Conservation (phyloP, 2,329 filamentous ascomycete species). For the Domatiomyces catenatus region DNA sequence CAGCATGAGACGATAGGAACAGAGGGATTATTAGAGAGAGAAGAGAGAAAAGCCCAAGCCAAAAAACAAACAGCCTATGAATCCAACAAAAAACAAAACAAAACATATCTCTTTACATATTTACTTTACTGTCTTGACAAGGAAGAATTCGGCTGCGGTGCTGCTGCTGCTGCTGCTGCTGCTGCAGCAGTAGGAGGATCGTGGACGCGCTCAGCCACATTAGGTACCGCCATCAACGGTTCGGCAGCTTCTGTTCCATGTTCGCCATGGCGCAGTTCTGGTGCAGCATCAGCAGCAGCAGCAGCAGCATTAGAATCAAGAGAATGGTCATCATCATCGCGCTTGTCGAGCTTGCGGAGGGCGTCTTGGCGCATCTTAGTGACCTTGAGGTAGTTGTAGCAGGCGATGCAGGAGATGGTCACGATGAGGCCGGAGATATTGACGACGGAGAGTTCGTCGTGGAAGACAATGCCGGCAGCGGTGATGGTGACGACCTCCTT, state of each 20-base stretch:
- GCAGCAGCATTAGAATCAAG: background rate
- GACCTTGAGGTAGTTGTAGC: conserved; percentile 94
- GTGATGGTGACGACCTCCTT: conserved; percentile 96
- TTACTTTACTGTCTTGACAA: background rate
- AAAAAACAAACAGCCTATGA: background rate
- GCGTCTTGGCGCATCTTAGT: conserved; percentile 73
- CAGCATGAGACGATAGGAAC: background rate
- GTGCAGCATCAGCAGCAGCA: background rate
- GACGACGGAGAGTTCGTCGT: conserved; percentile 71
- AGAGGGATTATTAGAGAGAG: background rate
- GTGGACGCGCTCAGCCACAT: background rate
- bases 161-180: no score
- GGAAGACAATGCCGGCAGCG: conserved; percentile 73
- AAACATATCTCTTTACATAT: background rate
- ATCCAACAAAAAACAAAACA: no score
- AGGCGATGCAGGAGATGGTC: conserved; percentile 70
- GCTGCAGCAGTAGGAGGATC: background rate
- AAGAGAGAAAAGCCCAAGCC: background rate
- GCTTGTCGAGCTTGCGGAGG: conserved; percentile 25
- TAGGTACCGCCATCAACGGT: background rate
- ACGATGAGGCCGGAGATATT: conserved; percentile 79
- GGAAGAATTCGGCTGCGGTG: background rate
- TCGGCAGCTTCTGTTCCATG: background rate
- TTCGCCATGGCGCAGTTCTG: background rate
- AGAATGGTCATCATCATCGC: conserved; percentile 11